Base-by-base conservation (phyloP, 164 flowering plant species). In the Warburgia ugandensis region DNA sequence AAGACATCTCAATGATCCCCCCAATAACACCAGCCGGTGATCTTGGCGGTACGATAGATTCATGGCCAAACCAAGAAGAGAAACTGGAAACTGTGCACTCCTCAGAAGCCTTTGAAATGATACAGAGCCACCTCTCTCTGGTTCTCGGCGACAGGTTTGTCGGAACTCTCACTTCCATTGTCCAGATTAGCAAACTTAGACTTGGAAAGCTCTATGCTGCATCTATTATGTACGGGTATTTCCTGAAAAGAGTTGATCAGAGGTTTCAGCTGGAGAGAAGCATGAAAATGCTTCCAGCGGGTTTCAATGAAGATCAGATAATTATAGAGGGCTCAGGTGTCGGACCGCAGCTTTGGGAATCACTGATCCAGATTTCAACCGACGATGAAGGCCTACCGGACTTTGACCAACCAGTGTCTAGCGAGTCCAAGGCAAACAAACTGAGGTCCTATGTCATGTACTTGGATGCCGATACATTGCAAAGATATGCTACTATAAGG, bases 181-280 rank as follows among this genome's bases (percentile, higher is more conserved):
- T 85, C 31, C 77, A 87, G 55, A 87, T 83, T 26, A 80, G 94
- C 72, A 91, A 87, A 64, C 73, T 87, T 26, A 87, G 82, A 62
- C 84, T 87, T 23, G 98, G 98, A 23, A 91, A 91, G 77, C 78
- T 91, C 6, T 91, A 91, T 62, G 98, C 98, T 52, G 96, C 98
- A 40, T 87, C 98, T 12, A 80, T 85, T 29, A 87, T 91, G 94
- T 87, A 91, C 46, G 98, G 96, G 20, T 91, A 91, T 57, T 91
- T 91, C 61, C 90, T 91, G 4, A 76, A 70, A 65, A 68, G 96
- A 69, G 98, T 91, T 44, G 96, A 91, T 58, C 62, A 80, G 52
- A 73, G 96, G 44, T 91, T 72, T 55, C 96, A 87, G 64, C 81
- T 91, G 0, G 98, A 87, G 61, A 73, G 81, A 70, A 65, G 79